A percentile compares a stretch with the other conserved stretches of the same genome.
phyloP scores from a whole-genome alignment of 1,139 yeast genomes.

The Saccharomyces hybrid region DNA sequence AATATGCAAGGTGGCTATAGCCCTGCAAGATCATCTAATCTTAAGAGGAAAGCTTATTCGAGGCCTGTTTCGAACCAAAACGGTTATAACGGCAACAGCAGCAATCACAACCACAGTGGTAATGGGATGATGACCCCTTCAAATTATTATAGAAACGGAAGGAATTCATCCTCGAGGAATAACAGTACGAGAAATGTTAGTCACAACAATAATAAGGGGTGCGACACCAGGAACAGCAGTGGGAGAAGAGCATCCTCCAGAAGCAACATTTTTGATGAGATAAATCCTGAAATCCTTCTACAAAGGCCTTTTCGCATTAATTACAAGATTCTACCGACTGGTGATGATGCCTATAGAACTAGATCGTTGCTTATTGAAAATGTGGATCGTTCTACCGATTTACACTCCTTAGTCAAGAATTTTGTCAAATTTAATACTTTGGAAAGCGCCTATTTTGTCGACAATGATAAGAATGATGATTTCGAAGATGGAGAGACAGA shows the following conservation, averaged over 20 bases:
- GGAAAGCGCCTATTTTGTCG: constrained; percentile 35
- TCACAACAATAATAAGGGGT: not conserved
- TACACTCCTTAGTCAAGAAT: constrained; percentile 23
- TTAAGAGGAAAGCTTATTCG: constrained; percentile 3
- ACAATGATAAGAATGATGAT: constrained; percentile 16
- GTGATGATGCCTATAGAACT: constrained; percentile 29
- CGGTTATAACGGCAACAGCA: constrained; percentile 3
- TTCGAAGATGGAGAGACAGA: constrained; percentile 5
- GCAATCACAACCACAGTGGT: not conserved
- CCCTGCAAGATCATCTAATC: constrained; percentile 18
- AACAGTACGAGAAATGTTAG: not conserved
- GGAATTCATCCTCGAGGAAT: not conserved
- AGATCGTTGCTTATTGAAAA: constrained; percentile 28
- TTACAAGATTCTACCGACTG: constrained; percentile 26
- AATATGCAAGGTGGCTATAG: constrained; percentile 20
- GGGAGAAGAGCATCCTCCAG: constrained; percentile 1
- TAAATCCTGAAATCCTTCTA: constrained; percentile 23
- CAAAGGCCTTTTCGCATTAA: constrained; percentile 20
- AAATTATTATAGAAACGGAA: not conserved
- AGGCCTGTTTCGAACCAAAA: constrained; percentile 6
- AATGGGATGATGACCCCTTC: not conserved
- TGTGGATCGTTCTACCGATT: constrained; percentile 20
- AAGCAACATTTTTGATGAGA: constrained; percentile 6
- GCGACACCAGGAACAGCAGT: not conserved
- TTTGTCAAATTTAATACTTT: constrained; percentile 36